Evolutionary conservation across 2,329 filamentous ascomycete species (phyloP).

Genomic region (Beauveria pseudobassiana): DNA sequence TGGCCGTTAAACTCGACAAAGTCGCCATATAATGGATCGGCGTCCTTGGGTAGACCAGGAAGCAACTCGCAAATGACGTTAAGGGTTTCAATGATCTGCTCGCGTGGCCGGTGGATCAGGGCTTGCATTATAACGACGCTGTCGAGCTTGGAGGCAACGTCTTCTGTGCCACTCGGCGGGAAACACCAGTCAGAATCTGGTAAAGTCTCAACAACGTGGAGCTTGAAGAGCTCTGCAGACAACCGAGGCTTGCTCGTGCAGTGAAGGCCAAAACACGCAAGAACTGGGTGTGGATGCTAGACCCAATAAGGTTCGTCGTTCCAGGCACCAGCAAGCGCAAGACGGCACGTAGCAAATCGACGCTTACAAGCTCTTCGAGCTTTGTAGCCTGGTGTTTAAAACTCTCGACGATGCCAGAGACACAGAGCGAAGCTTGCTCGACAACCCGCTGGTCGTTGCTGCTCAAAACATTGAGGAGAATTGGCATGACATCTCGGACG

Average conservation of each 20-base stretch:
- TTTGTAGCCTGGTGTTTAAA: slow-evolving; percentile 85
- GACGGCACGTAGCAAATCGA: slow-evolving; percentile 77
- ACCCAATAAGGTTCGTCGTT: slow-evolving; percentile 88
- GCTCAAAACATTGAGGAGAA: slow-evolving; percentile 77
- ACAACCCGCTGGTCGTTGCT: slow-evolving; percentile 96
- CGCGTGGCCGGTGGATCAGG: slow-evolving; percentile 86
- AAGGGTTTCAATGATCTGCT: slow-evolving; percentile 93
- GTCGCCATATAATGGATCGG: slow-evolving; percentile 35
- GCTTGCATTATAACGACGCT: slow-evolving; percentile 99
- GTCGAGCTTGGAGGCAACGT: slow-evolving; percentile 80
- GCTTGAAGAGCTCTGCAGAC: slow-evolving; percentile 85
- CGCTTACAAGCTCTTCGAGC: slow-evolving; percentile 85
- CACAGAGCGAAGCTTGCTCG: slow-evolving; percentile 91
- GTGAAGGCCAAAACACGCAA: slow-evolving; percentile 85
- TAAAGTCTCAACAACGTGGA: slow-evolving; percentile 99
- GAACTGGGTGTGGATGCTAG: slow-evolving; percentile 94
- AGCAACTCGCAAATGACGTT: slow-evolving; percentile 96
- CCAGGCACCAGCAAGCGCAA: slow-evolving; percentile 84
- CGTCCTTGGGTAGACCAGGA: slow-evolving; percentile 59
- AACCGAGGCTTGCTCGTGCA: slow-evolving; percentile 76
- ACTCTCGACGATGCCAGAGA: slow-evolving; percentile 93
- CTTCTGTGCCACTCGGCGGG: slow-evolving; percentile 74
- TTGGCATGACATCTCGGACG: slow-evolving; percentile 93
- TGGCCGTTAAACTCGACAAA: slow-evolving; percentile 33
- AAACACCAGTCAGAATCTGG: slow-evolving; percentile 93